Evolutionary conservation across 768 basidiomycete genomes (phyloP).

Genomic region (Termitomyces sp.): DNA sequence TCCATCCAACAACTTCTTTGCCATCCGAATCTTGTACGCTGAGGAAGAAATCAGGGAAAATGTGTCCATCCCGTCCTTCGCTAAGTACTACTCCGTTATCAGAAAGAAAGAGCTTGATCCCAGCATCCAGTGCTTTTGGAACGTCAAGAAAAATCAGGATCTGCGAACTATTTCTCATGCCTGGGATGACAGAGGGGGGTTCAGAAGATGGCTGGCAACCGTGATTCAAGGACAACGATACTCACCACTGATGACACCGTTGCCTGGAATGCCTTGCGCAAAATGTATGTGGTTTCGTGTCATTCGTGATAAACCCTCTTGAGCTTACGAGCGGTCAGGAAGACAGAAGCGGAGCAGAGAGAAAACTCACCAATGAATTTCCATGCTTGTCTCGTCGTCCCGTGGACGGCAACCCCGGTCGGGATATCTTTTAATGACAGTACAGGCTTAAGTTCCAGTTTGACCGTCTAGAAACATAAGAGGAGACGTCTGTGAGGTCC

Average conservation of each 20-base stretch:
- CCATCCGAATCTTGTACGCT: not conserved
- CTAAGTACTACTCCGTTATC: conserved; percentile 88
- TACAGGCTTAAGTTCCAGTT: conserved; percentile 61
- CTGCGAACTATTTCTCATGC: conserved; percentile 75
- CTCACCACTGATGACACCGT: conserved; percentile 73
- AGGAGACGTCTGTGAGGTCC: not conserved
- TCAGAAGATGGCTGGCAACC: not conserved
- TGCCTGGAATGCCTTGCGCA: conserved; percentile 67
- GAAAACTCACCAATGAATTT: conserved; percentile 49
- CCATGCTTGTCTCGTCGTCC: conserved; percentile 71
- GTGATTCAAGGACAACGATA: not conserved
- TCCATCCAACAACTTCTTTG: conserved; percentile 1
- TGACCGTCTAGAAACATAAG: conserved; percentile 46
- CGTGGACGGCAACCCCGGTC: conserved; percentile 71
- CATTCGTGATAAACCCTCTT: conserved; percentile 78
- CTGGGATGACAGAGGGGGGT: conserved; percentile 28
- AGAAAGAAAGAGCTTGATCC: conserved; percentile 72
- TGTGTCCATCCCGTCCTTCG: conserved; percentile 63
- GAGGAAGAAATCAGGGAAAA: conserved; percentile 59
- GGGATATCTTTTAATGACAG: conserved; percentile 57
- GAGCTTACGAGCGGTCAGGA: conserved; percentile 32
- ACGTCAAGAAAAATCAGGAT: conserved; percentile 82
- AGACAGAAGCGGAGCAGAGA: not conserved
- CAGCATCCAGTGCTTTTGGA: conserved; percentile 58
- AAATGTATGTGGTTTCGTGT: conserved; percentile 89